phyloP scores from a whole-genome alignment of 2,329 filamentous ascomycete genomes.

The Periconia sp. region DNA sequence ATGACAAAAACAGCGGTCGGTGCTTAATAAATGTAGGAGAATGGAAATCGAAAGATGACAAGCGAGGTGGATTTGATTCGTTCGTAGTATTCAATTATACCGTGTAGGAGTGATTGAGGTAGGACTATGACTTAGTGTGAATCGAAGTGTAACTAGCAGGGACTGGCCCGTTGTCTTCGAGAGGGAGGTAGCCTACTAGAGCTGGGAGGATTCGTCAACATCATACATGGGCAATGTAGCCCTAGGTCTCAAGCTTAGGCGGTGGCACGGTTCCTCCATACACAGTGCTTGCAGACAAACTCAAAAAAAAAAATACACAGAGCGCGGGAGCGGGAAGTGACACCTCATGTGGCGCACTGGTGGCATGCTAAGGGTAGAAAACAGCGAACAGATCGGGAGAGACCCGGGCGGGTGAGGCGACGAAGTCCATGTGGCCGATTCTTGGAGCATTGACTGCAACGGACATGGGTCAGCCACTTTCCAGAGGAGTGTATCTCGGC shows the following conservation, averaged over 20 bases:
- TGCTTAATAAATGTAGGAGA: conserved; percentile 7
- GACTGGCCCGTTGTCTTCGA: conserved; percentile 24
- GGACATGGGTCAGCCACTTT: not conserved
- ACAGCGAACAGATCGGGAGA: conserved; percentile 16
- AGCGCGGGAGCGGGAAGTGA: conserved; percentile 23
- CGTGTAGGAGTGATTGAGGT: conserved; percentile 27
- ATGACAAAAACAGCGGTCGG: not conserved
- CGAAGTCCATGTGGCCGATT: conserved; percentile 19
- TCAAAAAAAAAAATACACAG: conserved; percentile 20
- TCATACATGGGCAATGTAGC: conserved; percentile 21
- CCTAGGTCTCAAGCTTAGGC: conserved; percentile 22
- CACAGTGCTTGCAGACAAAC: conserved; percentile 19
- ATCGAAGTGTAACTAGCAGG: conserved; percentile 32
- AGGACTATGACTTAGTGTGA: conserved; percentile 32
- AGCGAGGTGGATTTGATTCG: conserved; percentile 29
- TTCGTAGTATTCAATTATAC: not conserved
- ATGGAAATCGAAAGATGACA: conserved; percentile 17
- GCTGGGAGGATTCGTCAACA: conserved; percentile 24
- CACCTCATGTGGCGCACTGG: conserved; percentile 7
- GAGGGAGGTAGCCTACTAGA: conserved; percentile 28
- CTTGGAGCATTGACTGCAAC: conserved; percentile 15
- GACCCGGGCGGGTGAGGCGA: conserved; percentile 26
- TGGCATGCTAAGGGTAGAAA: conserved; percentile 20
- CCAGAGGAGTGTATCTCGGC: conserved; percentile 15
- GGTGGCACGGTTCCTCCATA: conserved; percentile 18